phyloP scores from a whole-genome alignment of 768 basidiomycete genomes.

The Daedaleopsis nitida region DNA sequence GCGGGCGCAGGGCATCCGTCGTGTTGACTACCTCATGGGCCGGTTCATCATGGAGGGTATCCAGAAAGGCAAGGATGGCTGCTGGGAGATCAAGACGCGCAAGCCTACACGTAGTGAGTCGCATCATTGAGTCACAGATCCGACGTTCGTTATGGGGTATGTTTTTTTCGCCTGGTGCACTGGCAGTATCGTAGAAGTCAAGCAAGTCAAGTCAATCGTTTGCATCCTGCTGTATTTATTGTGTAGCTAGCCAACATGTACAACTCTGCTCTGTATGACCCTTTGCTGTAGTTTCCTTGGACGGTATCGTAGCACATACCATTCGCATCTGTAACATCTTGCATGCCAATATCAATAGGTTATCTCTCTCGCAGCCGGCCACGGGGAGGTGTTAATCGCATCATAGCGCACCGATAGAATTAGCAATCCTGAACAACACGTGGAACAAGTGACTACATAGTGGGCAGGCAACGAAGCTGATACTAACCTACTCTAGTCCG shows the following conservation, averaged over 20 bases:
- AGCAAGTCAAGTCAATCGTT: neutral
- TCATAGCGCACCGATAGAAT: neutral
- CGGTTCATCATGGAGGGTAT: constrained; percentile 57
- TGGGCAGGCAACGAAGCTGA: neutral
- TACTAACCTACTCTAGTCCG: neutral
- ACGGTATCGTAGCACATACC: constrained; percentile 1
- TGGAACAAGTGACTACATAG: no score
- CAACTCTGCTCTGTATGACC: neutral
- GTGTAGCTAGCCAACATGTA: neutral
- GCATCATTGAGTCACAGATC: neutral
- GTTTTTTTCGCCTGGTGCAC: neutral
- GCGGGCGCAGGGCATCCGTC: constrained; percentile 47
- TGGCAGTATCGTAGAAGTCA: neutral
- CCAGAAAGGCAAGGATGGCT: constrained; percentile 52
- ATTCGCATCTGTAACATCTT: neutral
- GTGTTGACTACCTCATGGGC: constrained; percentile 62
- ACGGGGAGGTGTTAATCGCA: neutral
- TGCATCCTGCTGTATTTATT: neutral
- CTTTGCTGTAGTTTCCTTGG: neutral
- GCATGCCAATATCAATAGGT: neutral
- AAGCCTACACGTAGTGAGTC: constrained; percentile 10
- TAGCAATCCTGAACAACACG: no score
- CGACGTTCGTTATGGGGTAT: neutral
- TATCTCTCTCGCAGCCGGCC: neutral
- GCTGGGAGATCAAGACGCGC: constrained; percentile 66